These are phyloP conservation scores for Emmonsia crescens DNA, from an alignment of 2,329 filamentous ascomycete species.

Conservation along the genomic window DNA sequence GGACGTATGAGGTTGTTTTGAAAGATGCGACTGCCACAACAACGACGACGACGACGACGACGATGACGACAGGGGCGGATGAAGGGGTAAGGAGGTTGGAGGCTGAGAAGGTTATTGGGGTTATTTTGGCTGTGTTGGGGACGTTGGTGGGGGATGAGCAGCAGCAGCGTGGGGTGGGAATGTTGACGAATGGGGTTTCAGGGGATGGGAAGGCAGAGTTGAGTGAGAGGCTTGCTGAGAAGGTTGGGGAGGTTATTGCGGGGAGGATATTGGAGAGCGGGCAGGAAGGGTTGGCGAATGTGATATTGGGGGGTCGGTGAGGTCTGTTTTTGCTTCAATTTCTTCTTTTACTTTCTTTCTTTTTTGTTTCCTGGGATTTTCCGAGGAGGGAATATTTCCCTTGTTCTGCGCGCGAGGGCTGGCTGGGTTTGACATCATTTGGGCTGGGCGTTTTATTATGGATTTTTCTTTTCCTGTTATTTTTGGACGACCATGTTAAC, in stretches of 20 bases:
- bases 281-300: conserved; percentile 30
- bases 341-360: not conserved
- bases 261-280: conserved; percentile 31
- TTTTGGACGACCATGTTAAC: no score
- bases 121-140: conserved; percentile 46
- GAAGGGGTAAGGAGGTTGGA: conserved; percentile 44
- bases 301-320: conserved; percentile 22
- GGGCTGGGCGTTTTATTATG: no score
- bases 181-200: conserved; percentile 28
- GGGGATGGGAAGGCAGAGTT: conserved; percentile 28
- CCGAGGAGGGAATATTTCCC: not conserved
- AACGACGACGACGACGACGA: conserved; percentile 29
- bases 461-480: no score
- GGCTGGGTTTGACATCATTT: no score
- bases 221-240: conserved; percentile 26
- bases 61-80: conserved; percentile 32
- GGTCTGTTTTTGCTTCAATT: not conserved
- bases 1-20: conserved; percentile 52
- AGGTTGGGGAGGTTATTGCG: conserved; percentile 34
- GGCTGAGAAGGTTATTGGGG: conserved; percentile 49
- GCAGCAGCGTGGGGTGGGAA: conserved; percentile 3
- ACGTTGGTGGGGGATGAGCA: conserved; percentile 40
- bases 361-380: not conserved
- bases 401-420: no score
- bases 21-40: conserved; percentile 38